These are phyloP conservation scores for Hanseniaspora uvarum DNA, from an alignment of 1,139 yeast genomes.

Conservation along the genomic window DNA sequence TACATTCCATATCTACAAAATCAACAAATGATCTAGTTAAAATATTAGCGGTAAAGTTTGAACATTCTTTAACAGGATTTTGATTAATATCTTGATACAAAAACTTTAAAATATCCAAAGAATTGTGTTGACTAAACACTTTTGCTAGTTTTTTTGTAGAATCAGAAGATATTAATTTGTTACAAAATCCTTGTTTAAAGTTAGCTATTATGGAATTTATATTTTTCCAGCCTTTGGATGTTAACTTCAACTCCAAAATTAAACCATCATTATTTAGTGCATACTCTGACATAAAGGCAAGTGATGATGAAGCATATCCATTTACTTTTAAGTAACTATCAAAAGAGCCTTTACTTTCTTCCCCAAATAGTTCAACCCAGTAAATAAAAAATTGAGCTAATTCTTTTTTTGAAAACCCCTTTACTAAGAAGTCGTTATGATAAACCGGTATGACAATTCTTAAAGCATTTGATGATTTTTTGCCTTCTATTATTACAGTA, in stretches of 20 bases:
- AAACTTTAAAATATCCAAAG: conserved; percentile 39
- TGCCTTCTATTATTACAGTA: conserved; percentile 28
- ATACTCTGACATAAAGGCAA: conserved; percentile 36
- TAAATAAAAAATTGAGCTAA: conserved; percentile 31
- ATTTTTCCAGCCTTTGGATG: conserved; percentile 35
- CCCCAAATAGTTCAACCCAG: conserved; percentile 55
- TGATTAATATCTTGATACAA: conserved; percentile 32
- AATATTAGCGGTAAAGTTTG: conserved; percentile 32
- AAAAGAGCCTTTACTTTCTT: conserved; percentile 44
- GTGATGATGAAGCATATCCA: conserved; percentile 33
- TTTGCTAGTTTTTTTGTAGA: conserved; percentile 31
- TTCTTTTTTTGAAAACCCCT: conserved; percentile 24
- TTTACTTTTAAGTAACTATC: conserved; percentile 31
- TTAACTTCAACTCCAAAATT: conserved; percentile 40
- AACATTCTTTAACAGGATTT: conserved; percentile 40
- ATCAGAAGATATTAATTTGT: conserved; percentile 21
- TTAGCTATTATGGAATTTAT: conserved; percentile 29
- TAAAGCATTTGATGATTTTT: conserved; percentile 19
- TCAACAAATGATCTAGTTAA: conserved; percentile 33
- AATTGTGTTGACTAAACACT: conserved; percentile 38
- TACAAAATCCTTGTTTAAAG: conserved; percentile 30
- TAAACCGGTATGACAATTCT: conserved; percentile 37
- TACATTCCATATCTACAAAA: conserved; percentile 31
- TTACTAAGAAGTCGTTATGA: conserved; percentile 10
- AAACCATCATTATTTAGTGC: conserved; percentile 32